These are phyloP conservation scores for Misopates orontium DNA, from an alignment of 257 asterid species.

Conservation along the genomic window DNA sequence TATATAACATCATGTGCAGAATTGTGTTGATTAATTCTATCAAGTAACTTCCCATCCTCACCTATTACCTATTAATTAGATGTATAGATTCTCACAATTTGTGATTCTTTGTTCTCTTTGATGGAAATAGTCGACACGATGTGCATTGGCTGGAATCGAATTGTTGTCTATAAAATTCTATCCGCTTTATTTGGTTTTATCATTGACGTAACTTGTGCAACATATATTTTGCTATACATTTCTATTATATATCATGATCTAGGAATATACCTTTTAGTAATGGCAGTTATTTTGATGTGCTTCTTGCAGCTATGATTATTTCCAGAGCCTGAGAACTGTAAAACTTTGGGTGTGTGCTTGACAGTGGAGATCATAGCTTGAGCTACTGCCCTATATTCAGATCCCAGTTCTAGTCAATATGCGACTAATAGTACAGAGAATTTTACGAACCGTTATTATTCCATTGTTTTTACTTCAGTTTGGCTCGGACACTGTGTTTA, in stretches of 20 bases:
- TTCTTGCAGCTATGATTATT: conserved; percentile 22
- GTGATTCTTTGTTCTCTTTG: not conserved
- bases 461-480: not conserved
- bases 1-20: too few species aligned
- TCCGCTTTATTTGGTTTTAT: not conserved
- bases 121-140: not conserved
- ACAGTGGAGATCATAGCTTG: conserved; percentile 19
- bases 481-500: not conserved
- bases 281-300: conserved; percentile 3
- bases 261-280: not conserved
- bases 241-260: too few species aligned
- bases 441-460: too few species aligned
- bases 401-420: too few species aligned
- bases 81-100: too few species aligned
- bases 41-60: too few species aligned
- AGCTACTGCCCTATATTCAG: conserved; percentile 23
- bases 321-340: conserved; percentile 18
- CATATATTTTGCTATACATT: too few species aligned
- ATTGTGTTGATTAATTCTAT: too few species aligned
- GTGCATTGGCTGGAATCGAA: not conserved
- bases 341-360: conserved; percentile 23
- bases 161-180: not conserved
- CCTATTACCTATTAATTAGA: too few species aligned
- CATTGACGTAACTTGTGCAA: not conserved
- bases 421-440: too few species aligned